Evolutionary conservation across 352 stramenopile species (phyloP).

Genomic region (Thalassiosira exigua): DNA sequence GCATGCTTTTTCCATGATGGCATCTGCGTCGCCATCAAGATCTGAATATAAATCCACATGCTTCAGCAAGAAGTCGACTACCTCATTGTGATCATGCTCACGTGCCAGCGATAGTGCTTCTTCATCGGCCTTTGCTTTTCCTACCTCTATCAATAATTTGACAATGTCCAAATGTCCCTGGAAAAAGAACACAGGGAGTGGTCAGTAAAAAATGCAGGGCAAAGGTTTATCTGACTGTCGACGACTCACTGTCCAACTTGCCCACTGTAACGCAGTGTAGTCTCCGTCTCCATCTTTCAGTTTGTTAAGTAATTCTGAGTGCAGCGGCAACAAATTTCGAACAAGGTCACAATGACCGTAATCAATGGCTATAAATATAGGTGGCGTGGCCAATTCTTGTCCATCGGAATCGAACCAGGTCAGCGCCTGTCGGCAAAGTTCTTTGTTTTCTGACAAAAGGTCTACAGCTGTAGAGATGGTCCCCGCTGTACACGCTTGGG

Average conservation of each 20-base stretch:
- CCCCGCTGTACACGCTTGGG: slow-evolving; percentile 7
- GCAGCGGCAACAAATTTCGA: slow-evolving; percentile 26
- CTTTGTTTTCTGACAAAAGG: slow-evolving; percentile 28
- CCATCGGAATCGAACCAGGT: slow-evolving; percentile 59
- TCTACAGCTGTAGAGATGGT: slow-evolving; percentile 14
- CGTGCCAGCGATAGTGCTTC: slow-evolving; percentile 55
- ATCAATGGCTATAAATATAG: slow-evolving; percentile 56
- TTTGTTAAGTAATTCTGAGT: slow-evolving; percentile 42
- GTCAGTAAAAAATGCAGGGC: background rate
- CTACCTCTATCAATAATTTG: slow-evolving; percentile 41
- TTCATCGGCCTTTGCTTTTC: slow-evolving; percentile 37
- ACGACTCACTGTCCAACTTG: slow-evolving; percentile 45
- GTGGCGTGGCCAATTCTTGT: slow-evolving; percentile 45
- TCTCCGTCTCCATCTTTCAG: slow-evolving; percentile 51
- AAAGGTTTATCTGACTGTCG: too few relatives aligned
- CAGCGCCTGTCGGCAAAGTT: slow-evolving; percentile 13
- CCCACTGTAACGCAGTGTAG: slow-evolving; percentile 62
- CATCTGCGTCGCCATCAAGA: slow-evolving; percentile 55
- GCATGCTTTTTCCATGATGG: slow-evolving; percentile 66
- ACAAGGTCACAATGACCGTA: slow-evolving; percentile 46
- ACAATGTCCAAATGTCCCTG: slow-evolving; percentile 58
- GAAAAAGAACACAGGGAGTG: background rate
- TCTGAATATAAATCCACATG: slow-evolving; percentile 61
- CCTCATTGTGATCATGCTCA: slow-evolving; percentile 54
- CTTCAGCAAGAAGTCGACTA: slow-evolving; percentile 46